Conservation (phyloP, 768 basidiomycete genomes). For the Macrocybe gigantea region DNA sequence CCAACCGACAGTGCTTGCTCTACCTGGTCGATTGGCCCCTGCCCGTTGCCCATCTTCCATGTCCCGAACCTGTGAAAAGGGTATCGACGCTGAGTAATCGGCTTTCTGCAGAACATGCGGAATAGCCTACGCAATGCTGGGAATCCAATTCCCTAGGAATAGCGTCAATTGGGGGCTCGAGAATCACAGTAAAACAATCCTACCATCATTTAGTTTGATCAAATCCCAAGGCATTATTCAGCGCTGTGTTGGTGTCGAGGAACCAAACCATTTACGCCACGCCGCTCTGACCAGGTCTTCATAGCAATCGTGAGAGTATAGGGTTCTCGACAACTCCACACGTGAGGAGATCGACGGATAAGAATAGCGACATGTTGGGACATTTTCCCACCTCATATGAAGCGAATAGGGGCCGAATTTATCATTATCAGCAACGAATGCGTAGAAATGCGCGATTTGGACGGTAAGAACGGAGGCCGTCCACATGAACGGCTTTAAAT, state of each 20-base stretch:
- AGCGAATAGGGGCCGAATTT: too few relatives aligned
- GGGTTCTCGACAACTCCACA: too few relatives aligned
- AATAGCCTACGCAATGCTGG: conserved; percentile 35
- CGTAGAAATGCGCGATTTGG: too few relatives aligned
- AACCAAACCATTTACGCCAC: background rate
- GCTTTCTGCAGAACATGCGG: background rate
- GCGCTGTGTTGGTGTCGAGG: too few relatives aligned
- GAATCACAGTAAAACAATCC: too few relatives aligned
- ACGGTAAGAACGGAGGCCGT: too few relatives aligned
- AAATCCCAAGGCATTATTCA: background rate
- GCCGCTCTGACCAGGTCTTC: background rate
- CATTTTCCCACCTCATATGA: too few relatives aligned
- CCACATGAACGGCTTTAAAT: too few relatives aligned
- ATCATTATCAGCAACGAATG: too few relatives aligned
- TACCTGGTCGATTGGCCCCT: conserved; percentile 44
- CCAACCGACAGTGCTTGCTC: conserved; percentile 58
- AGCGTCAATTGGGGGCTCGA: background rate
- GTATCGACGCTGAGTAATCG: background rate
- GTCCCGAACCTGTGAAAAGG: conserved; percentile 43
- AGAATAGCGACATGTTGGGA: too few relatives aligned
- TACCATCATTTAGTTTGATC: conserved; percentile 1
- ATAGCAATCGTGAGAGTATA: too few relatives aligned
- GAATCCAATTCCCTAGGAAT: conserved; percentile 37
- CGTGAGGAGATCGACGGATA: too few relatives aligned
- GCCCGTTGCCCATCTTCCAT: conserved; percentile 57